Evolutionary conservation across 2,329 filamentous ascomycete species (phyloP).

Genomic region (Colletotrichum siamense): DNA sequence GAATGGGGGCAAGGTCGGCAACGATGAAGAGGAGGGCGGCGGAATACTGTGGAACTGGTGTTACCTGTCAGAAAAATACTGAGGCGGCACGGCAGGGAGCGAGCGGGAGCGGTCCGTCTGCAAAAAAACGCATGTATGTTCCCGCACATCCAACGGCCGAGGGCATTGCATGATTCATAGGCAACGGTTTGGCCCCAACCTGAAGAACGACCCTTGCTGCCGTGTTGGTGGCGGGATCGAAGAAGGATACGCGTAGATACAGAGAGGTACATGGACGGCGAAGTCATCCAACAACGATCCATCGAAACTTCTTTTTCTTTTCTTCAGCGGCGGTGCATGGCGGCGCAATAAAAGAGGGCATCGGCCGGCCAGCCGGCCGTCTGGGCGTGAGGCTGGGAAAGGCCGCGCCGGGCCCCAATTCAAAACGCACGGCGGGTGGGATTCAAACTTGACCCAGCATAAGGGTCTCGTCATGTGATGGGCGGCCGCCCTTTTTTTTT

Average conservation of each 20-base stretch:
- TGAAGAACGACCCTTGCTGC: not conserved
- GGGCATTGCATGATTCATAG: not conserved
- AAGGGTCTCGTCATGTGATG: conserved; percentile 15
- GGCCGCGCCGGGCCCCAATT: not conserved
- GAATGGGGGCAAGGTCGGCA: conserved; percentile 10
- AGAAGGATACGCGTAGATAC: not conserved
- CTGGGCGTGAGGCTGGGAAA: not conserved
- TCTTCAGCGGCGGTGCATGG: not conserved
- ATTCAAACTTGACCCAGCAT: conserved; percentile 15
- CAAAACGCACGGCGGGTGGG: not conserved
- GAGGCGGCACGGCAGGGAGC: conserved; percentile 7
- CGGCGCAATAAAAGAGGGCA: not conserved
- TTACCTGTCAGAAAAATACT: not conserved
- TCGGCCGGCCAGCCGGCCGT: not conserved
- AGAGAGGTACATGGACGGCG: not conserved
- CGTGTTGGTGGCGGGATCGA: not conserved
- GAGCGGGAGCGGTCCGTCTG: conserved; percentile 5
- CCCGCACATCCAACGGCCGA: not conserved
- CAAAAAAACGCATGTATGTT: not conserved
- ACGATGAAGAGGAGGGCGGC: not conserved
- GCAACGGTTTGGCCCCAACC: not conserved
- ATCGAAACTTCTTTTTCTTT: not conserved
- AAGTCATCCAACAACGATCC: not conserved
- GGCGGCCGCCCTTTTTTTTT: not conserved
- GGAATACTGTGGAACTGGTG: not conserved